phyloP scores from a whole-genome alignment of 345 rosid species.

The Cardamine resedifolia region DNA sequence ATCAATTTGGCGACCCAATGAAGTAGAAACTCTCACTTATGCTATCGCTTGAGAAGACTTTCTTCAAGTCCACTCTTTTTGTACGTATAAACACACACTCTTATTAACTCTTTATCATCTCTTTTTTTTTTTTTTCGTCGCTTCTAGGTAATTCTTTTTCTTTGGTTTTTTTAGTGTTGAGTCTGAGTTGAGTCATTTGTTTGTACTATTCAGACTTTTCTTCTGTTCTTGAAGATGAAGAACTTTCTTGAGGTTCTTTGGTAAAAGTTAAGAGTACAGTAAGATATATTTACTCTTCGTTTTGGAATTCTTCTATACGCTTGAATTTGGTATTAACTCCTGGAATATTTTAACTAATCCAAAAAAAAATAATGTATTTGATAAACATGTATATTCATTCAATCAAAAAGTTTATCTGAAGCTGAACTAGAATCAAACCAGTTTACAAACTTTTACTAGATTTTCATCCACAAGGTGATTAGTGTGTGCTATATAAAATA shows the following conservation, averaged over 20 bases:
- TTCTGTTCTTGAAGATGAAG: constrained; percentile 15
- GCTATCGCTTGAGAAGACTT: constrained; percentile 51
- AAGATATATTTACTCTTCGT: not conserved
- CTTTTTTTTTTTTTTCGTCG: not conserved
- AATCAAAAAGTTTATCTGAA: not conserved
- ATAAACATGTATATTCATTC: not conserved
- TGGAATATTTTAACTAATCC: not conserved
- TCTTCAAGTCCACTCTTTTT: constrained; percentile 21
- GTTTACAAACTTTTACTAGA: not conserved
- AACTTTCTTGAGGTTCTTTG: constrained; percentile 10
- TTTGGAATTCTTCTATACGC: not conserved
- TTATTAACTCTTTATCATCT: constrained; percentile 12
- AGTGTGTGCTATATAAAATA: not conserved
- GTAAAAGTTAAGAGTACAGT: constrained; percentile 17
- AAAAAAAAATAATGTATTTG: not conserved
- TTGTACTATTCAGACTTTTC: constrained; percentile 18
- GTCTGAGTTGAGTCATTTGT: constrained; percentile 31
- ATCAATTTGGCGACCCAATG: constrained; percentile 78
- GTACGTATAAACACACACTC: constrained; percentile 26
- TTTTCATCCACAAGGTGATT: not conserved
- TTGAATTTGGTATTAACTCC: not conserved
- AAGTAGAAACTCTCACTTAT: constrained; percentile 56
- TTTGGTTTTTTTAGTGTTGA: constrained; percentile 16
- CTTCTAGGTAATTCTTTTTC: constrained; percentile 31
- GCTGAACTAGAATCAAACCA: not conserved